These are phyloP conservation scores for Eucalyptus polybractea DNA, from an alignment of 345 rosid species.

Conservation along the genomic window DNA sequence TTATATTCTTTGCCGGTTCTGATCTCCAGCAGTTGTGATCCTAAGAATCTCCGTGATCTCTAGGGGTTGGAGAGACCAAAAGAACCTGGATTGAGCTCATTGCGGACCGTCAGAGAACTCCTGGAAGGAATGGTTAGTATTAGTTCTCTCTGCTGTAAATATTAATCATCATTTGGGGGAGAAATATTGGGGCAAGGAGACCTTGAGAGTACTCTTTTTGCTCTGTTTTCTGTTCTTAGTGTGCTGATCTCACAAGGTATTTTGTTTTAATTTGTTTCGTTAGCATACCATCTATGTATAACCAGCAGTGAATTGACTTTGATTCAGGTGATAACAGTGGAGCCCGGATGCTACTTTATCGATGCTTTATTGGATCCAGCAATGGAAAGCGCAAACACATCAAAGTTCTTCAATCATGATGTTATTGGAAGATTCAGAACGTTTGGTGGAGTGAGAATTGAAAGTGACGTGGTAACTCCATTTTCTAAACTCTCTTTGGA, in stretches of 20 bases:
- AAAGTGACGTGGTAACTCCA: slow-evolving; percentile 79
- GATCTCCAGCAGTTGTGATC: neutral
- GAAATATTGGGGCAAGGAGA: neutral
- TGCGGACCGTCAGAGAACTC: slow-evolving; percentile 68
- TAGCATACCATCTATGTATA: neutral
- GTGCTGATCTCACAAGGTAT: neutral
- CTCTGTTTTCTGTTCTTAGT: neutral
- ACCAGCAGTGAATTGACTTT: neutral
- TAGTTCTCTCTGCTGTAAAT: neutral
- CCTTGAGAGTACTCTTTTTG: neutral
- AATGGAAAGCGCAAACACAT: slow-evolving; percentile 35
- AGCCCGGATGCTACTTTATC: slow-evolving; percentile 93
- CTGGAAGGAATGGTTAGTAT: slow-evolving; percentile 70
- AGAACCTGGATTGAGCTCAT: slow-evolving; percentile 67
- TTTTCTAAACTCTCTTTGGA: neutral
- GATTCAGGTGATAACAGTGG: slow-evolving; percentile 84
- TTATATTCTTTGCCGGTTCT: neutral
- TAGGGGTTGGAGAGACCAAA: slow-evolving; percentile 64
- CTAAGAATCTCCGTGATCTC: neutral
- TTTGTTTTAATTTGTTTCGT: neutral
- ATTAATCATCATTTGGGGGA: neutral
- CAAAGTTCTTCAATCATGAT: slow-evolving; percentile 53
- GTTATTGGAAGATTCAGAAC: slow-evolving; percentile 40
- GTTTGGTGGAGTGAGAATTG: slow-evolving; percentile 92
- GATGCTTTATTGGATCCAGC: slow-evolving; percentile 71